Percentiles rank a stretch among this genome's conserved stretches.
Evolutionary conservation across 768 basidiomycete genomes (phyloP).

Genomic region (Phlegmacium glaucopus): DNA sequence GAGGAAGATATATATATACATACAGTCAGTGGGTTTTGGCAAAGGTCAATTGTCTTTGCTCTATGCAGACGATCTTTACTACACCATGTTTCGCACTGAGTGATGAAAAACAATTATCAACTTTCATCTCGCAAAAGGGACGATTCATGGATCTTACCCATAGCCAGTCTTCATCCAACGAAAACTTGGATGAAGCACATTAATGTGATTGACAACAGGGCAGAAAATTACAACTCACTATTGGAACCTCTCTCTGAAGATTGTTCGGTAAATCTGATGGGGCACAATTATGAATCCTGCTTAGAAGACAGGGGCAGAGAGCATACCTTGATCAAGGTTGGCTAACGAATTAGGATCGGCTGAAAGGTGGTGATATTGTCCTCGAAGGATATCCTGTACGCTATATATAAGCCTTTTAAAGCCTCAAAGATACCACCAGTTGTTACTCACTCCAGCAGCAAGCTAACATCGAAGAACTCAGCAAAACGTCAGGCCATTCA

Average conservation of each 20-base stretch:
- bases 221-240: conserved; percentile 50
- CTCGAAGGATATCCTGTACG: conserved; percentile 76
- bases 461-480: conserved; percentile 28
- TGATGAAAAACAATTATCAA: conserved; percentile 3
- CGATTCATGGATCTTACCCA: conserved; percentile 59
- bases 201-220: not conserved
- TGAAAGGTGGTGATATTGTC: conserved; percentile 90
- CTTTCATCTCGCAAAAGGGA: not conserved
- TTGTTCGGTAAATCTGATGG: conserved; percentile 89
- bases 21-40: conserved; percentile 94
- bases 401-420: not conserved
- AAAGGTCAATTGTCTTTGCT: conserved; percentile 92
- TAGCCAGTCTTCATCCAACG: conserved; percentile 90
- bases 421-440: not conserved
- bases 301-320: not conserved
- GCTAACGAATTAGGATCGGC: conserved; percentile 93
- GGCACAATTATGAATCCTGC: not conserved
- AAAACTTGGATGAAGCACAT: conserved; percentile 49
- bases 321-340: conserved; percentile 87
- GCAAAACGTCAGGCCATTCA: not conserved
- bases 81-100: conserved; percentile 97
- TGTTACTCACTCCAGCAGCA: conserved; percentile 46
- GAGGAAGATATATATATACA: conserved; percentile 22
- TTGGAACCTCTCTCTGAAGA: conserved; percentile 87
- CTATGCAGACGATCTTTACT: conserved; percentile 79